Evolutionary conservation across 73 alveolate genomes (phyloP).

Genomic region (Paramecium bursaria): DNA sequence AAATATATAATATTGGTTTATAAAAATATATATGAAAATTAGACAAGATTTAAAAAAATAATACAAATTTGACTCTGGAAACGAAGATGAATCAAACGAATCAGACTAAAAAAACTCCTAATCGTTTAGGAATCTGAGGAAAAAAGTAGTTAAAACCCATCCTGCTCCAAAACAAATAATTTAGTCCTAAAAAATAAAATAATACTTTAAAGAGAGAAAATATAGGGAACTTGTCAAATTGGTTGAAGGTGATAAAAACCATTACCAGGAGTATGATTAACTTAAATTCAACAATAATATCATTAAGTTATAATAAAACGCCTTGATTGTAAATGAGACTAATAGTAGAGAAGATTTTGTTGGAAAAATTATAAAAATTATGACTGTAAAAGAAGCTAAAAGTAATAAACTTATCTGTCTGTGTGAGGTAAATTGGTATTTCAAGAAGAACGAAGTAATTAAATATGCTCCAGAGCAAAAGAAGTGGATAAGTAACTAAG

Average conservation of each 20-base stretch:
- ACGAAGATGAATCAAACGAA: not conserved
- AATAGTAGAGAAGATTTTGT: conserved; percentile 36
- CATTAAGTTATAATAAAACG: conserved; percentile 30
- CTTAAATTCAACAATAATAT: conserved; percentile 19
- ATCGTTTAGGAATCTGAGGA: not conserved
- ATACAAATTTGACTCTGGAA: too few relatives aligned
- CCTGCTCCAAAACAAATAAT: not conserved
- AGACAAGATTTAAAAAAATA: conserved; percentile 17
- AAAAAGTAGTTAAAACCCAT: not conserved
- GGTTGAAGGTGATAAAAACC: conserved; percentile 2
- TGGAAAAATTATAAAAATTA: conserved; percentile 32
- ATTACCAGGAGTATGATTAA: conserved; percentile 38
- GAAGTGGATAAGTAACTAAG: conserved; percentile 4
- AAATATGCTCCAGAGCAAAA: not conserved
- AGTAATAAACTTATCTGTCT: conserved; percentile 19
- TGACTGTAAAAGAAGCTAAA: conserved; percentile 2
- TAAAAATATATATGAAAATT: conserved; percentile 5
- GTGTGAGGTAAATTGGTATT: conserved; percentile 44
- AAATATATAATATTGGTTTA: too few relatives aligned
- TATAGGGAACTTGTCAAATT: conserved; percentile 21
- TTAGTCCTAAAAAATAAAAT: not conserved
- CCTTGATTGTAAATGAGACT: conserved; percentile 16
- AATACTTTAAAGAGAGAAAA: not conserved
- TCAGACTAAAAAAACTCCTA: not conserved
- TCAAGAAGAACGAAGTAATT: conserved; percentile 22